These are phyloP conservation scores for Diphasiastrum complanatum DNA, from an alignment of 83 land plant genomes.

Conservation along the genomic window DNA sequence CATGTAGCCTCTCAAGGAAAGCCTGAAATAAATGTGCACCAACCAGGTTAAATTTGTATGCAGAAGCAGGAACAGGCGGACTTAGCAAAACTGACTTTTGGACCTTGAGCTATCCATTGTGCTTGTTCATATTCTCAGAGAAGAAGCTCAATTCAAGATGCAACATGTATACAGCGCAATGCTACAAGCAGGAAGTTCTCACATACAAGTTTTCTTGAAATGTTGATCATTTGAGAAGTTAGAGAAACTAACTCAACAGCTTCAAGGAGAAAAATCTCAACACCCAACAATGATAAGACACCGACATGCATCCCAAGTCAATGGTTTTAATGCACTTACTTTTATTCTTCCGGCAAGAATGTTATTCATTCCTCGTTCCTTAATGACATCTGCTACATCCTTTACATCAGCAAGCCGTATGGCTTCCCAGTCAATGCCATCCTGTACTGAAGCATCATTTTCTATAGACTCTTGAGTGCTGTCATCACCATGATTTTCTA, in stretches of 20 bases:
- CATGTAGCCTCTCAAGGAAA: slow-evolving; percentile 59
- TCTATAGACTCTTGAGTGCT: slow-evolving; percentile 19
- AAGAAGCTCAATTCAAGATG: background rate
- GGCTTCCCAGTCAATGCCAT: slow-evolving; percentile 73
- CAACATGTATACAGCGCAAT: background rate
- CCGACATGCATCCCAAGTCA: background rate
- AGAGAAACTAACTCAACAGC: background rate
- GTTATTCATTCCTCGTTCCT: slow-evolving; percentile 88
- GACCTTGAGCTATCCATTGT: too few species aligned
- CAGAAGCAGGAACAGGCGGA: too few species aligned
- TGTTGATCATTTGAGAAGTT: background rate
- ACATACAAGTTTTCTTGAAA: background rate
- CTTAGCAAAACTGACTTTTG: too few species aligned
- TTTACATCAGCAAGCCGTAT: slow-evolving; percentile 54
- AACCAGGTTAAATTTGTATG: too few species aligned
- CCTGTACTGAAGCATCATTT: slow-evolving; percentile 21
- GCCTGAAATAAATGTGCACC: slow-evolving; percentile 42
- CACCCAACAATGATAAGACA: background rate
- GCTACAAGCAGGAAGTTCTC: background rate
- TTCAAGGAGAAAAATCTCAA: background rate
- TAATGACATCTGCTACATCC: slow-evolving; percentile 63
- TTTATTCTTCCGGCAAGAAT: slow-evolving; percentile 80
- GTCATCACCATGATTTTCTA: background rate
- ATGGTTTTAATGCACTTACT: slow-evolving; percentile 30
- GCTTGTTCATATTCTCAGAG: too few species aligned